Percentiles rank a stretch among this genome's conserved stretches.
These are phyloP conservation scores for Talaromyces proteolyticus DNA, from an alignment of 495 filamentous ascomycete species.

Conservation along the genomic window DNA sequence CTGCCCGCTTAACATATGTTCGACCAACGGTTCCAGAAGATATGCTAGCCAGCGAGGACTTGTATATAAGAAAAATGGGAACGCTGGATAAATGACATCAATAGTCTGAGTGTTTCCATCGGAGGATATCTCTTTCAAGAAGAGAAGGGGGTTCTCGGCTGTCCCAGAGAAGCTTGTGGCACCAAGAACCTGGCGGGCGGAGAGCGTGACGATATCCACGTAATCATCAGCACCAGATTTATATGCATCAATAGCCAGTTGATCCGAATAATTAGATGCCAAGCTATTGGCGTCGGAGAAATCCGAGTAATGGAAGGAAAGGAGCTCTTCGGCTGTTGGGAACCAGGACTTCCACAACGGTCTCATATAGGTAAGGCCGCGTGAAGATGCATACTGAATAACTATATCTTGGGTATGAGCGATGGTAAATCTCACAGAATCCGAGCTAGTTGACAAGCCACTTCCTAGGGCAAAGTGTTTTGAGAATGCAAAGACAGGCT, in stretches of 20 bases:
- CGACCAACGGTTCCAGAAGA: slow-evolving; percentile 81
- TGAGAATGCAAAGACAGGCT: slow-evolving; percentile 88
- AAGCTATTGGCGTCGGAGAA: slow-evolving; percentile 55
- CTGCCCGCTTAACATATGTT: slow-evolving; percentile 86
- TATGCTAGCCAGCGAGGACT: slow-evolving; percentile 90
- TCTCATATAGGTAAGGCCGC: slow-evolving; percentile 76
- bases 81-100: slow-evolving; percentile 94
- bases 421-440: slow-evolving; percentile 73
- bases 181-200: slow-evolving; percentile 87
- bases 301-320: slow-evolving; percentile 74
- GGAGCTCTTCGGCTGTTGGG: slow-evolving; percentile 50
- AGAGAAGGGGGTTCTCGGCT: slow-evolving; percentile 74
- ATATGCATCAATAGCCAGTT: slow-evolving; percentile 70
- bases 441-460: slow-evolving; percentile 12
- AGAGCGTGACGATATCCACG: slow-evolving; percentile 81
- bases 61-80: slow-evolving; percentile 93
- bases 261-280: slow-evolving; percentile 71
- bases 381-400: slow-evolving; percentile 76
- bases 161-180: slow-evolving; percentile 87
- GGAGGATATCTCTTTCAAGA: slow-evolving; percentile 93
- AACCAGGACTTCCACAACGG: slow-evolving; percentile 84
- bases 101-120: slow-evolving; percentile 95
- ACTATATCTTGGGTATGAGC: slow-evolving; percentile 80
- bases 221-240: slow-evolving; percentile 62
- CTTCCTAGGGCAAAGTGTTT: slow-evolving; percentile 59